Evolutionary conservation across 176 grass and related monocot species (phyloP), one percentile per base, ranked within the genome.

Genomic region (Aegilops bicornis): DNA sequence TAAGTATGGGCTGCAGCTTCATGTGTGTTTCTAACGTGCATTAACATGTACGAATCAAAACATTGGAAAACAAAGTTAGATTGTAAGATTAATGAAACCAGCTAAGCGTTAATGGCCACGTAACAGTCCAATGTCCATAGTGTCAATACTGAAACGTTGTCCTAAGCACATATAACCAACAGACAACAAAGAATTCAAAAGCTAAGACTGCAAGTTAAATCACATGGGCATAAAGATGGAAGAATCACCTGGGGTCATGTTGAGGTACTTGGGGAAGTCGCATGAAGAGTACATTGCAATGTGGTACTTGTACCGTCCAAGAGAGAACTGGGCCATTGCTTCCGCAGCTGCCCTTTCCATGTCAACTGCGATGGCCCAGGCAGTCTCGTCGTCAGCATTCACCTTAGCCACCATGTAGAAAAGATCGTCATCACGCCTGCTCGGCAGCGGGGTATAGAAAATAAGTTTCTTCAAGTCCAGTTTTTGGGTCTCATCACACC

Each of bases 181-280:
- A 73, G 37, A 73, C 37, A 42, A 43, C 11, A 39, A 42, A 73
- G 2, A 45, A 45, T 73, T 48, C 40, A 29, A 29, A 74, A 74
- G 37, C 14, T 17, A 48, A 24, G 10, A 43, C 23, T 74, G 23
- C 42, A 2, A 42, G 71, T 29, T 25, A 47, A 27, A 74, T 47
- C 7, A 29, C n/a, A 74, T 45, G 40, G 23, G n/a, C 33, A 71
- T 11, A 39, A 22, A 36, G 32, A 23, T 39, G 35, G 40, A 45
- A 48, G 71, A 74, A 74, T 48, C 40, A 74, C 71, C 71, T 76
- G 72, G 72, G 40, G 42, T 30, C 3, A 50, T 50, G 72, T 29
- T 76, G 72, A 76, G 72, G 23, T 76, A 30, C 42, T 76, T 76
- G 72, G 72, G 15, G 24, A 76, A 50, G 72, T 29, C 72, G 43